Base-by-base conservation (phyloP, 352 stramenopile species). In the Phytophthora pluvialis region DNA sequence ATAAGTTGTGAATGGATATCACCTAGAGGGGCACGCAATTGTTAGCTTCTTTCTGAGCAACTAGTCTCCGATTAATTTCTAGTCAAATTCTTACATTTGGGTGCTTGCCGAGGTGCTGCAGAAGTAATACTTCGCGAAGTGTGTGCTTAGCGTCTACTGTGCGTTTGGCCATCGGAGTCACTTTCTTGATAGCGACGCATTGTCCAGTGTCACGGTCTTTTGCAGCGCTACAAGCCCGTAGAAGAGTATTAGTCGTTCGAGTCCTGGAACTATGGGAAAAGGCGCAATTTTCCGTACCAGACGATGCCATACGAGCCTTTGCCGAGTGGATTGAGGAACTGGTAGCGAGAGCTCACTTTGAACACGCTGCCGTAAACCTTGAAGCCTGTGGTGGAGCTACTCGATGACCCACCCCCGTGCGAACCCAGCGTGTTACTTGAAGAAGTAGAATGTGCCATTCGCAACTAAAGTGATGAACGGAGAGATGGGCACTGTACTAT, bases 281-380 rank as follows among this genome's bases (percentile, higher is more conserved):
- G 3, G 48, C 11, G 7, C 18, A 29, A 25, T 31, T 10, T 6
- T n/a, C 40, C 80, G 26, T 77, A 91, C 75, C 83, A 95, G 16
- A 98, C 93, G 31, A 98, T 78, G 32, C 93, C 93, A 43, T 98
- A 98, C 2, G 89, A 97, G 31, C 93, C 93, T 64, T 97, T 96
- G 7, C 93, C 93, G 1, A 98, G 66, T 6, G 87, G 76, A 52
- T 97, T 94, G 45, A 97, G 77, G 51, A 96, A 83, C 53, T 91
- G 76, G 53, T 98, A 98, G 16, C 86, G 78, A 33, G 82, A 79
- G 33, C 93, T 85, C 15, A 93, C 80, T 60, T 93, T 88, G 67
- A 97, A 96, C 10, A 91, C 52, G 25, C 79, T 89, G 13, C 86
- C 84, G 56, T 93, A 95, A 16, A 94, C 89, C 31, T 88, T 94